Percentiles rank a stretch among this genome's conserved stretches.
phyloP scores from a whole-genome alignment of 352 stramenopile species.

The Pythium rhizo-oryzae region DNA sequence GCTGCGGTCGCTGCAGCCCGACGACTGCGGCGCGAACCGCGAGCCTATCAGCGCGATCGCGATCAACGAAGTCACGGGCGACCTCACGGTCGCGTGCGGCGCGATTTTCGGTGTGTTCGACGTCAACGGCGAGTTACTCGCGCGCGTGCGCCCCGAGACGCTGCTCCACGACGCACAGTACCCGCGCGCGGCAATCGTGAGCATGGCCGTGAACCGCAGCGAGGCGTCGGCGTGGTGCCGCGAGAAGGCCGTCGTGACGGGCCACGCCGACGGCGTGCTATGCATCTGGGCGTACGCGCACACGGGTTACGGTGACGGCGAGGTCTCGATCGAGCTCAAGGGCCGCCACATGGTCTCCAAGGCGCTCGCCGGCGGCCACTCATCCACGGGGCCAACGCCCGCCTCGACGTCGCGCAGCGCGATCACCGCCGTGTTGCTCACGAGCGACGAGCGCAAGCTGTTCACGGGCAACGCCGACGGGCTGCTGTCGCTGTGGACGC shows the following conservation, averaged over 20 bases:
- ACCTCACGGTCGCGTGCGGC: conserved; percentile 58
- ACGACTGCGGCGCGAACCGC: conserved; percentile 1
- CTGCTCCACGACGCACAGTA: conserved; percentile 48
- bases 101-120: conserved; percentile 64
- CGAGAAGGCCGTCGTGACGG: conserved; percentile 68
- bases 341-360: conserved; percentile 45
- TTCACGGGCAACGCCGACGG: conserved; percentile 63
- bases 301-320: conserved; percentile 38
- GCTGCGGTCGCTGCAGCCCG: conserved; percentile 28
- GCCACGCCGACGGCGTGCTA: conserved; percentile 60
- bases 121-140: conserved; percentile 61
- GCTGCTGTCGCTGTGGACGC: conserved; percentile 51
- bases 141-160: conserved; percentile 47
- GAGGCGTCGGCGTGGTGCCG: conserved; percentile 57
- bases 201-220: conserved; percentile 51
- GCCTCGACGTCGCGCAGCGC: conserved; percentile 32
- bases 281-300: conserved; percentile 72
- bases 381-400: not conserved
- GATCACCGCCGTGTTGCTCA: conserved; percentile 54
- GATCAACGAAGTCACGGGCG: conserved; percentile 69
- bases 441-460: conserved; percentile 61
- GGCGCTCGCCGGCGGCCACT: not conserved
- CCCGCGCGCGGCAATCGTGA: conserved; percentile 41
- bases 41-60: conserved; percentile 47
- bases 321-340: conserved; percentile 59